phyloP scores from a whole-genome alignment of 768 basidiomycete genomes.

The Pholiota conissans region DNA sequence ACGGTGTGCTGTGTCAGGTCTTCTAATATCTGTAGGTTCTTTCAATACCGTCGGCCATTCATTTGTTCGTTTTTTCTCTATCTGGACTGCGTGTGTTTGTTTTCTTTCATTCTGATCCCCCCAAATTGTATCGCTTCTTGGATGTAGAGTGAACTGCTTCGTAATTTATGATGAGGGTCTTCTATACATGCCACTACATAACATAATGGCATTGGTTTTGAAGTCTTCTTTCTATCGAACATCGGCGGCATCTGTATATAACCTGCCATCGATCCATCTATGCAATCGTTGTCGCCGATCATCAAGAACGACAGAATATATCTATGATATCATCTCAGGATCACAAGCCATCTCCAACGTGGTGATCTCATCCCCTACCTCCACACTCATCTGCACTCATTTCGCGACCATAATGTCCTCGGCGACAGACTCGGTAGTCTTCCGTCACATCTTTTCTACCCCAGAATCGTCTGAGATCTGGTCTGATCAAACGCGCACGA shows the following conservation, averaged over 20 bases:
- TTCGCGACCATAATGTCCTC: conserved; percentile 24
- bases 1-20: neutral
- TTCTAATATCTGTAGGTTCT: conserved; percentile 1
- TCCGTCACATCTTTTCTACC: conserved; percentile 41
- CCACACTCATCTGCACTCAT: too few species aligned
- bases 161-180: neutral
- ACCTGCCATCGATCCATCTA: neutral
- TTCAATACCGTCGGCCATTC: neutral
- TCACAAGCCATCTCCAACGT: neutral
- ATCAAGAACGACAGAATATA: neutral
- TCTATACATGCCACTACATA: neutral
- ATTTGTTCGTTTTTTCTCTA: neutral
- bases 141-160: conserved; percentile 1
- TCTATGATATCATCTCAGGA: neutral
- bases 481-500: conserved; percentile 36
- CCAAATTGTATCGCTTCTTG: neutral
- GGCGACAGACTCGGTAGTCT: conserved; percentile 36
- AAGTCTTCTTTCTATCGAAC: neutral
- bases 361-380: too few species aligned
- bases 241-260: neutral
- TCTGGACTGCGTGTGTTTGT: conserved; percentile 1
- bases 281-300: neutral
- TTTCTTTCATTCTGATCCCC: neutral
- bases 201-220: neutral
- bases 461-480: conserved; percentile 36